Base-by-base conservation (phyloP, 208 protist genomes). In the Sergeia podlipaevii region DNA sequence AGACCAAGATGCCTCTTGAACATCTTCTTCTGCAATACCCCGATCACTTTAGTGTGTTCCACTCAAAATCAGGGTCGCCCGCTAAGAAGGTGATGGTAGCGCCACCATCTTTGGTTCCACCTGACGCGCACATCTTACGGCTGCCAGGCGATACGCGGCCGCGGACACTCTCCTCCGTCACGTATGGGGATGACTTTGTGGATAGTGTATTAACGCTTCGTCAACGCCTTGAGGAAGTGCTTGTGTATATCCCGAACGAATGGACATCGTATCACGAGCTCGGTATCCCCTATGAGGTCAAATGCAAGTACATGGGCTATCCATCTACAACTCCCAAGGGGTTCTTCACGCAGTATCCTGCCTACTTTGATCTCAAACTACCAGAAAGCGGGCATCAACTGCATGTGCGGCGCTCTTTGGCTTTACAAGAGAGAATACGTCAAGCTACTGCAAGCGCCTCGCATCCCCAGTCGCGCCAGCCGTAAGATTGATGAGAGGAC, bases 201-300 rank as follows among this genome's bases (percentile, higher is more conserved):
- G 36, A 20, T 6, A 8, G 13, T 15, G 23, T 32, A 26, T 24
- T 37, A 26, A 60, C 65, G 5, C 24, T 42, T 1, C 38, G 69
- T 33, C 62, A 79, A 8, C 56, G 63, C 6, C 21, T 85, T 15
- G 52, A 80, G 33, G 65, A 61, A 27, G 73, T 89, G 18, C 59
- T 85, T 18, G 60, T 62, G 45, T 77, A 85, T 61, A 79, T 90
- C 21, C 82, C 82, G 0, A 80, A 90, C 28, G 82, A 83, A 47
- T 86, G 60, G 58, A 58, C 60, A 0, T 11, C 51, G 0, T 86
- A 82, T 38, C 36, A 58, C 17, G 33, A 43, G 2, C 58, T 90
- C 4, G 17, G 38, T 1, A 70, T 90, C 3, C 71, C 82, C 3
- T 52, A 64, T 4, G 64, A 84, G 28, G 75, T 90, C 36, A 74